Percentiles rank a stretch among this genome's conserved stretches.
Conservation (phyloP, 2,329 filamentous ascomycete genomes). For the Peltaster fructicola region DNA sequence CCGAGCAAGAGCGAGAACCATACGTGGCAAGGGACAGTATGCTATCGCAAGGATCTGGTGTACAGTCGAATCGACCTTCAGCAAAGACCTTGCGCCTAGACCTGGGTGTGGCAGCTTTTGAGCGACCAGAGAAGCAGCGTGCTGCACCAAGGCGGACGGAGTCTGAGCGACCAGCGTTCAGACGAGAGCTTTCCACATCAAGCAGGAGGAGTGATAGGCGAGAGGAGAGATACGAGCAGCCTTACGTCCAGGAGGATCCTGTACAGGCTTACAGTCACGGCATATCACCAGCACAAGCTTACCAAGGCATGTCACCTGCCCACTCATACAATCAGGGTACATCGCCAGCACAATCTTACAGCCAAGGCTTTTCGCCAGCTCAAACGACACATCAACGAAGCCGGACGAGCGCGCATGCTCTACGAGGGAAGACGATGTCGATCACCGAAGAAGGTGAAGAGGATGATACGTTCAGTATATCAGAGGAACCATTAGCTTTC, state of each 20-base stretch:
- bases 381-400: conserved; percentile 15
- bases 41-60: conserved; percentile 22
- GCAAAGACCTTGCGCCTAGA: conserved; percentile 30
- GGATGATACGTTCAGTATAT: conserved; percentile 45
- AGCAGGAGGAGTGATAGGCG: conserved; percentile 8
- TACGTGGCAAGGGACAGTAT: conserved; percentile 21
- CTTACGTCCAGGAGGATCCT: conserved; percentile 26
- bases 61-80: conserved; percentile 24
- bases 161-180: conserved; percentile 24
- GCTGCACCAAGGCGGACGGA: conserved; percentile 23
- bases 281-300: no score
- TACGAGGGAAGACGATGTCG: conserved; percentile 28
- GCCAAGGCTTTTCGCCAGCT: no score
- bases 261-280: conserved; percentile 21
- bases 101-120: conserved; percentile 31
- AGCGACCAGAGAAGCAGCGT: conserved; percentile 19
- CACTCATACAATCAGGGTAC: no score
- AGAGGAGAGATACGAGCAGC: conserved; percentile 35
- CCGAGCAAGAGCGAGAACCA: conserved; percentile 49
- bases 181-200: conserved; percentile 20
- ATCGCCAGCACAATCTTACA: no score
- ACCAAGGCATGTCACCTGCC: no score
- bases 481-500: conserved; percentile 39
- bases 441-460: conserved; percentile 65
- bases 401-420: conserved; percentile 15